Conservation (phyloP, 1,284 basidiomycete species). For the Puccinia hordei region DNA sequence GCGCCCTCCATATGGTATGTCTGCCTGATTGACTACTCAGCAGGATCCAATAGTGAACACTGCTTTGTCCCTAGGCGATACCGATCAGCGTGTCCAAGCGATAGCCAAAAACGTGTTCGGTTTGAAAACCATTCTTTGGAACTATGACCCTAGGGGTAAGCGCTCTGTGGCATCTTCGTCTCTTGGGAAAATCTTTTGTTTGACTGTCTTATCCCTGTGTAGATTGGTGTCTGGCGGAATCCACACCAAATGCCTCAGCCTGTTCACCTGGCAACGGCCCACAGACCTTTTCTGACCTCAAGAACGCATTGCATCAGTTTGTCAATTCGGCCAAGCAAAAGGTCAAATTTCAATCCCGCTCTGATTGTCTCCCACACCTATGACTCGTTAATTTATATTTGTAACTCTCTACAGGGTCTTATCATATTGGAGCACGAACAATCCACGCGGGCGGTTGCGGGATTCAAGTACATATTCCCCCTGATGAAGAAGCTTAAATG, state of each 20-base stretch:
- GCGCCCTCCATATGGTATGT: slow-evolving; percentile 68
- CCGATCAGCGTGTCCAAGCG: slow-evolving; percentile 22
- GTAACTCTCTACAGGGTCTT: slow-evolving; percentile 64
- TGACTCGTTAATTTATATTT: not conserved
- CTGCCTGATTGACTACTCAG: slow-evolving; percentile 52
- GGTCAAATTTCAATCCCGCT: slow-evolving; percentile 58
- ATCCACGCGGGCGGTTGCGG: slow-evolving; percentile 66
- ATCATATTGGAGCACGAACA: slow-evolving; percentile 82
- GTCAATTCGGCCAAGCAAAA: slow-evolving; percentile 61
- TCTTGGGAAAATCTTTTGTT: not conserved
- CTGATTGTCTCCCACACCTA: not conserved
- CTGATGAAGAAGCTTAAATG: slow-evolving; percentile 69
- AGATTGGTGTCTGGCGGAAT: slow-evolving; percentile 42
- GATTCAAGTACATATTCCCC: slow-evolving; percentile 72
- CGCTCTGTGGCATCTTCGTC: not conserved
- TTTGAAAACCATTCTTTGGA: slow-evolving; percentile 16
- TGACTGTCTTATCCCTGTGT: not conserved
- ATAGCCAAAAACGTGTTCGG: slow-evolving; percentile 33
- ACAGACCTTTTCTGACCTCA: slow-evolving; percentile 8
- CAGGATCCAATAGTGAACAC: not conserved
- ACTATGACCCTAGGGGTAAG: slow-evolving; percentile 20
- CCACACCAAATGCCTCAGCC: slow-evolving; percentile 17
- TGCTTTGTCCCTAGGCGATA: slow-evolving; percentile 19
- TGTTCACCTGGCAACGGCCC: slow-evolving; percentile 29
- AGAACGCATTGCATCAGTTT: not conserved